Evolutionary conservation across 163 green algal genomes (phyloP).

Genomic region (Scenedesmus sp.): DNA sequence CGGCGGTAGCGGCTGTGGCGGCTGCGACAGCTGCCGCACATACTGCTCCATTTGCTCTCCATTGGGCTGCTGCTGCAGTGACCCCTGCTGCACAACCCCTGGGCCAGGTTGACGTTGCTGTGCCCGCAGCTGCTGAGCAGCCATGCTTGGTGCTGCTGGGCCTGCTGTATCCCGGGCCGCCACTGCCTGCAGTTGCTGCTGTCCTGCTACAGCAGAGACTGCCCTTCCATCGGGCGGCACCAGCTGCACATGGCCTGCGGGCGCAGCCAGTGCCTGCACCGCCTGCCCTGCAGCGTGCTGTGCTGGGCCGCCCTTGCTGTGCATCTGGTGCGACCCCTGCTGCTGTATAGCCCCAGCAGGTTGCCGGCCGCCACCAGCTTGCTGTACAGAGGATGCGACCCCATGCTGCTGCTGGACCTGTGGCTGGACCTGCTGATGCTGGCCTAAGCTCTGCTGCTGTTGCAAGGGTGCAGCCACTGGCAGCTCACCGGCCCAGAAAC

Average conservation of each 20-base stretch:
- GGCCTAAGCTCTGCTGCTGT: not conserved
- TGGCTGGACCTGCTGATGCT: not conserved
- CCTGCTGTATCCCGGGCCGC: not conserved
- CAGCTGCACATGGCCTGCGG: too few relatives aligned
- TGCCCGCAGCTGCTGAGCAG: not conserved
- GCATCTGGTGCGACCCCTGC: not conserved
- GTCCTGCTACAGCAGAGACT: not conserved
- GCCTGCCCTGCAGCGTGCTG: not conserved
- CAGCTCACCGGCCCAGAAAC: not conserved
- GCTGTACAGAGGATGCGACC: not conserved
- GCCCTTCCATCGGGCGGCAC: not conserved
- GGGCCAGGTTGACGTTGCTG: not conserved
- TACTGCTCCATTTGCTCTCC: not conserved
- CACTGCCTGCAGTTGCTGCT: not conserved
- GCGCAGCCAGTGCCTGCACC: not conserved
- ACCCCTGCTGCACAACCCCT: not conserved
- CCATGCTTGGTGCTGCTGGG: not conserved
- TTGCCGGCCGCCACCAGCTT: not conserved
- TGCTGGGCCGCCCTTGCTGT: not conserved
- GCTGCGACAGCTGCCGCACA: not conserved
- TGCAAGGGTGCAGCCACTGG: not conserved
- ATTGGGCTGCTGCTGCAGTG: constrained; percentile 4
- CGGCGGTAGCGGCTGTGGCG: too few relatives aligned
- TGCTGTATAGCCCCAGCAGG: not conserved
- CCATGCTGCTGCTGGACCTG: not conserved